phyloP scores from a whole-genome alignment of 331 rosid genomes.

The Malus hybrid region DNA sequence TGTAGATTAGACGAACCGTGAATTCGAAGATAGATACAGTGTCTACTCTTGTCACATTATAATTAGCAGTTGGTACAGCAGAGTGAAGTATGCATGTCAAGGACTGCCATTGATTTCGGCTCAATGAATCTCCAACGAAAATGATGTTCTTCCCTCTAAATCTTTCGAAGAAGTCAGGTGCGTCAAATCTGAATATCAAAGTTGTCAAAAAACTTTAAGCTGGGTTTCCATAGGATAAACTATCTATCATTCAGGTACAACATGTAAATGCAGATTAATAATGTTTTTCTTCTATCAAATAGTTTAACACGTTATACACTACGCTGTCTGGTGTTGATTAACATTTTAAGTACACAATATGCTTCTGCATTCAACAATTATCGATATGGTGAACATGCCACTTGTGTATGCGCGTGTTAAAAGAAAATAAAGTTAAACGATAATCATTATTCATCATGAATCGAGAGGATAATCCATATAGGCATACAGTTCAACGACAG shows the following conservation, averaged over 20 bases:
- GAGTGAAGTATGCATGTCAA: conserved; percentile 76
- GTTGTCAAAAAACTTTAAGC: not conserved
- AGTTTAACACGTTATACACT: no score
- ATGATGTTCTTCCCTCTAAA: conserved; percentile 67
- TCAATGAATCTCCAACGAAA: conserved; percentile 91
- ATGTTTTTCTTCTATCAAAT: no score
- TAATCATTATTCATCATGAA: not conserved
- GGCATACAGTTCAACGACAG: no score
- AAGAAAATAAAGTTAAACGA: not conserved
- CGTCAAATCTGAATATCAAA: conserved; percentile 46
- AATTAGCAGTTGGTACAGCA: conserved; percentile 47
- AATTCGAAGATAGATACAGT: conserved; percentile 61
- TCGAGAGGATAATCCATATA: not conserved
- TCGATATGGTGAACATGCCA: not conserved
- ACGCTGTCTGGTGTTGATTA: no score
- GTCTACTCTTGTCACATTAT: conserved; percentile 34
- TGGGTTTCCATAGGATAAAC: no score
- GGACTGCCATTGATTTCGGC: conserved; percentile 90
- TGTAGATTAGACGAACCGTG: conserved; percentile 29
- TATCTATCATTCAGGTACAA: no score
- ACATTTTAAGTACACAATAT: no score
- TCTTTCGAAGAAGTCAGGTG: conserved; percentile 23
- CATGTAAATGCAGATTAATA: no score
- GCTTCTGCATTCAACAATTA: no score
- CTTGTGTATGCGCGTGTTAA: not conserved